These are phyloP conservation scores for Mycena latifolia DNA, from an alignment of 768 basidiomycete species.

Conservation along the genomic window DNA sequence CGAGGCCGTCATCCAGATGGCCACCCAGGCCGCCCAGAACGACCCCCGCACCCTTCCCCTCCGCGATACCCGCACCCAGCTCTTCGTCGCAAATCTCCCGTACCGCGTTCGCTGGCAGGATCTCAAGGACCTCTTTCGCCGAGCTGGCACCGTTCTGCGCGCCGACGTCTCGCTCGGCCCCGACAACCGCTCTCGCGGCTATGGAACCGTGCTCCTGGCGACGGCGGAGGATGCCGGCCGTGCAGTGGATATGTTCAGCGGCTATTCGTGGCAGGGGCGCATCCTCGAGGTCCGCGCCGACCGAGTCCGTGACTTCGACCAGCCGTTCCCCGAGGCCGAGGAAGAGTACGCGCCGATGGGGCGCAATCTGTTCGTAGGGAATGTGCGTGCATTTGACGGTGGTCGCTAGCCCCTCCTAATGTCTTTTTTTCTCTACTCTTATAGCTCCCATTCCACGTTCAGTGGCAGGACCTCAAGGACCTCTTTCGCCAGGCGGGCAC, in stretches of 20 bases:
- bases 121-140: constrained; percentile 96
- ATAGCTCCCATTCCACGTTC: constrained; percentile 92
- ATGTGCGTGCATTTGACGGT: constrained; percentile 65
- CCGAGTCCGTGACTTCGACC: constrained; percentile 54
- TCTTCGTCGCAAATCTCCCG: constrained; percentile 97
- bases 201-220: constrained; percentile 95
- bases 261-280: constrained; percentile 96
- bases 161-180: constrained; percentile 85
- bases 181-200: constrained; percentile 92
- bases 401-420: not conserved
- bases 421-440: not conserved
- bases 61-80: constrained; percentile 92
- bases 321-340: constrained; percentile 41
- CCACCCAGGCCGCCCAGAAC: constrained; percentile 77
- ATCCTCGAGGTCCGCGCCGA: constrained; percentile 93
- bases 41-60: constrained; percentile 57
- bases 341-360: constrained; percentile 42
- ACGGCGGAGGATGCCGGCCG: constrained; percentile 95
- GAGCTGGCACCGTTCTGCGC: constrained; percentile 90
- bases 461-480: constrained; percentile 99
- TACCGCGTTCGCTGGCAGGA: constrained; percentile 99
- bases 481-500: constrained; percentile 93
- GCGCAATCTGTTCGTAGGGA: constrained; percentile 88
- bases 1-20: constrained; percentile 92
- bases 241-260: constrained; percentile 97